phyloP scores from a whole-genome alignment of 2,329 filamentous ascomycete genomes.

The Epichloe elymi region DNA sequence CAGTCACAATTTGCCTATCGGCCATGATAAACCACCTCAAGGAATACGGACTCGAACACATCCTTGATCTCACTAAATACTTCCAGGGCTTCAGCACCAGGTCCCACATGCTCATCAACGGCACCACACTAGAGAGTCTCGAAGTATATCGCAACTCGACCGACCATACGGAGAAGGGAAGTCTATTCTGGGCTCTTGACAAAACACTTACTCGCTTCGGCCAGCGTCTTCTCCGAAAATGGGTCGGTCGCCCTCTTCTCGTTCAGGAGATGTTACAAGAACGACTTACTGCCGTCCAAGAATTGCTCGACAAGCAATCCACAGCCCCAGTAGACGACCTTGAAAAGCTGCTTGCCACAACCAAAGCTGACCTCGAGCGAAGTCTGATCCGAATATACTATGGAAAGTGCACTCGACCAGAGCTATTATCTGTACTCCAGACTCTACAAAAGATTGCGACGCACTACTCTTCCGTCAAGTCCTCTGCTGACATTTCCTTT shows the following conservation, averaged over 20 bases:
- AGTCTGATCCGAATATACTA: slow-evolving; percentile 95
- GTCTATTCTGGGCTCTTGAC: slow-evolving; percentile 89
- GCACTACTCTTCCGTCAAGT: slow-evolving; percentile 58
- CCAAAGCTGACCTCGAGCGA: slow-evolving; percentile 76
- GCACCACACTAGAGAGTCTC: slow-evolving; percentile 83
- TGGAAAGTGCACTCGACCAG: slow-evolving; percentile 82
- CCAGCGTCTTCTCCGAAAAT: slow-evolving; percentile 76
- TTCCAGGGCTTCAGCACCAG: slow-evolving; percentile 91
- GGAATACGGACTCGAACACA: slow-evolving; percentile 87
- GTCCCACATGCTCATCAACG: slow-evolving; percentile 91
- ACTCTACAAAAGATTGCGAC: slow-evolving; percentile 69
- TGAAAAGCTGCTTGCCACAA: slow-evolving; percentile 54
- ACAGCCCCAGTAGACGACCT: slow-evolving; percentile 60
- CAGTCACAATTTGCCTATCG: slow-evolving; percentile 82
- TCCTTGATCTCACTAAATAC: slow-evolving; percentile 92
- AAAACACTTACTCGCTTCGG: slow-evolving; percentile 86
- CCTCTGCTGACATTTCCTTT: slow-evolving; percentile 57
- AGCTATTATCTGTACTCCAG: slow-evolving; percentile 75
- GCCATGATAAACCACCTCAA: slow-evolving; percentile 90
- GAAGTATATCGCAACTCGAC: slow-evolving; percentile 95
- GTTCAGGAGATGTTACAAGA: slow-evolving; percentile 63
- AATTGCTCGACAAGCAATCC: slow-evolving; percentile 59
- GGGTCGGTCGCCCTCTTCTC: slow-evolving; percentile 83
- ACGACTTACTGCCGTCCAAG: slow-evolving; percentile 72
- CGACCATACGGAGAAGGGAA: slow-evolving; percentile 72